Evolutionary conservation across 768 basidiomycete species (phyloP).

Genomic region (Mycena crocata): DNA sequence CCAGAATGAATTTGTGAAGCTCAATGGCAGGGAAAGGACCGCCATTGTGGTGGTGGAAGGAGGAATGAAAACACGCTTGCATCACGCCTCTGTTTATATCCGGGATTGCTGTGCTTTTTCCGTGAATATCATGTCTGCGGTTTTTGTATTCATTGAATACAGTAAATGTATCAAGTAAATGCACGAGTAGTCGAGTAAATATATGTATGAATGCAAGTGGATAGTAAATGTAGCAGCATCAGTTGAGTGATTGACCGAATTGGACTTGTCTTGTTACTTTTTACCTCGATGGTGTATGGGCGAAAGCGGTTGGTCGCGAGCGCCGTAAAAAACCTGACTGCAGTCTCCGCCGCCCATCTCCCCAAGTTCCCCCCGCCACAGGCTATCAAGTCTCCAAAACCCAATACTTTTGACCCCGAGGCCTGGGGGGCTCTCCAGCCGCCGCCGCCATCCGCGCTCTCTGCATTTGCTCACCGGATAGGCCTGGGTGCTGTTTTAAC

Average conservation of each 20-base stretch:
- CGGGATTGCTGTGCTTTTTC: no score
- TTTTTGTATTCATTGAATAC: no score
- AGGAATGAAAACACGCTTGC: neutral
- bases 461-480: conserved; percentile 81
- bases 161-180: no score
- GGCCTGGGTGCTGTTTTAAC: conserved; percentile 72
- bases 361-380: conserved; percentile 62
- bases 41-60: conserved; percentile 67
- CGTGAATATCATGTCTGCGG: no score
- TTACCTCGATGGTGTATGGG: conserved; percentile 64
- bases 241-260: neutral
- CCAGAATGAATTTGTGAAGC: conserved; percentile 96
- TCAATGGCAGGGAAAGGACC: conserved; percentile 88
- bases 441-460: conserved; percentile 75
- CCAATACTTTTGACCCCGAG: conserved; percentile 68
- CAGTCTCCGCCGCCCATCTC: conserved; percentile 68
- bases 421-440: conserved; percentile 80
- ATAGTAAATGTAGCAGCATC: neutral
- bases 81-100: neutral
- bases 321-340: conserved; percentile 40
- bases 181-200: no score
- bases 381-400: conserved; percentile 46
- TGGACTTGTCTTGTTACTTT: neutral
- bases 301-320: conserved; percentile 60
- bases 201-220: neutral